Evolutionary conservation across 108 stramenopile genomes (phyloP).

Genomic region (Nitzschia putrida): DNA sequence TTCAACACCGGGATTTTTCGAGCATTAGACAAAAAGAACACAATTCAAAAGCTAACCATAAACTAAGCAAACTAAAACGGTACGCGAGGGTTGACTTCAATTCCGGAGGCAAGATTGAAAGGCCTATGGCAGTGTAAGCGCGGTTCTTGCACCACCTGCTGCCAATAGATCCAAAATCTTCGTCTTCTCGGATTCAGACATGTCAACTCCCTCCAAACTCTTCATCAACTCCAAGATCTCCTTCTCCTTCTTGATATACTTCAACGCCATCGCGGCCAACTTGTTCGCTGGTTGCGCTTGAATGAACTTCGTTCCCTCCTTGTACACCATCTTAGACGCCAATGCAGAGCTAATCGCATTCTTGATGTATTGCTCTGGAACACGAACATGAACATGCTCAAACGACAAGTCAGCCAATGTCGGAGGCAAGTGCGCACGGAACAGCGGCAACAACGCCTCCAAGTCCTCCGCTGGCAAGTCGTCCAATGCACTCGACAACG

Average conservation of each 20-base stretch:
- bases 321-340: slow-evolving; percentile 95
- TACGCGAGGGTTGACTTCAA: no score
- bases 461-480: slow-evolving; percentile 65
- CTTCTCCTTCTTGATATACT: slow-evolving; percentile 81
- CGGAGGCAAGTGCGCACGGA: slow-evolving; percentile 86
- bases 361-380: slow-evolving; percentile 92
- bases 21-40: no score
- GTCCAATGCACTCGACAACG: slow-evolving; percentile 75
- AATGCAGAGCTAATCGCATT: slow-evolving; percentile 91
- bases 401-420: slow-evolving; percentile 86
- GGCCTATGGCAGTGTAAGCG: slow-evolving; percentile 36
- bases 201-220: slow-evolving; percentile 51
- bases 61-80: no score
- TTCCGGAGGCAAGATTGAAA: no score
- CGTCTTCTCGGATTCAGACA: slow-evolving; percentile 71
- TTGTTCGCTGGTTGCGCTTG: slow-evolving; percentile 67
- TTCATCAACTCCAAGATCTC: slow-evolving; percentile 63
- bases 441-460: slow-evolving; percentile 70
- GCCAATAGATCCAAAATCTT: slow-evolving; percentile 70
- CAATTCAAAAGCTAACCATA: no score
- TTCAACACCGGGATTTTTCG: no score
- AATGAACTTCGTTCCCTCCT: slow-evolving; percentile 94
- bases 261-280: slow-evolving; percentile 65
- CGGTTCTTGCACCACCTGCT: slow-evolving; percentile 83
- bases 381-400: slow-evolving; percentile 68